A percentile compares a stretch with the other conserved stretches of the same genome.
phyloP scores from a whole-genome alignment of 768 basidiomycete species.

The Leccinellum albellum region DNA sequence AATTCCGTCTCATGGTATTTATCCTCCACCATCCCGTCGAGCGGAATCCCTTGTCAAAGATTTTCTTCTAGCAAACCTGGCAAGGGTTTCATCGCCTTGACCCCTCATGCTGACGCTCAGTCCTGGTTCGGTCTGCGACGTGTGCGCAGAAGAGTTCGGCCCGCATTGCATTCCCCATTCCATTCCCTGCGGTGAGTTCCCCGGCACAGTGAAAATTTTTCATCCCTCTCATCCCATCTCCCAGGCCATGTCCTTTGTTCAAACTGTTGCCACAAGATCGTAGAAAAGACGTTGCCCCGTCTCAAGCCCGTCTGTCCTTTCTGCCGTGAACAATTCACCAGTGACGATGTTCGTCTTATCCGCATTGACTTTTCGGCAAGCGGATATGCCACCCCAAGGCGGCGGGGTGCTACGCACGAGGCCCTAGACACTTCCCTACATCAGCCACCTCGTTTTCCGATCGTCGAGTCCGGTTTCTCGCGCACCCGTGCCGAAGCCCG shows the following conservation, averaged over 20 bases:
- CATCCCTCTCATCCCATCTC: not conserved
- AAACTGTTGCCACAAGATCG: constrained; percentile 72
- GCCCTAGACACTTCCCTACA: constrained; percentile 37
- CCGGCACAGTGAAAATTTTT: constrained; percentile 23
- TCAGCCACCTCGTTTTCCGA: constrained; percentile 45
- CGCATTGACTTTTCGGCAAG: constrained; percentile 72
- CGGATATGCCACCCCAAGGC: constrained; percentile 66
- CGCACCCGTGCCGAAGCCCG: constrained; percentile 55
- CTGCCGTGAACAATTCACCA: constrained; percentile 73
- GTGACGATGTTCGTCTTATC: constrained; percentile 67
- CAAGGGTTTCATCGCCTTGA: constrained; percentile 38
- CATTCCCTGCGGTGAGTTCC: constrained; percentile 67
- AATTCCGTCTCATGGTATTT: constrained; percentile 45
- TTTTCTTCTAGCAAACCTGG: constrained; percentile 38
- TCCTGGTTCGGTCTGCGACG: constrained; percentile 83
- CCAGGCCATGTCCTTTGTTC: constrained; percentile 79
- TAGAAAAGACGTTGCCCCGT: constrained; percentile 73
- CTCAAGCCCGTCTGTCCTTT: constrained; percentile 77
- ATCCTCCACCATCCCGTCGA: constrained; percentile 43
- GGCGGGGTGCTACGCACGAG: constrained; percentile 49
- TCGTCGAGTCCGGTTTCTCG: constrained; percentile 38
- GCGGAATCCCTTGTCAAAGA: constrained; percentile 42
- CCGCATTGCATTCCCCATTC: constrained; percentile 71
- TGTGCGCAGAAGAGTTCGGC: constrained; percentile 84
- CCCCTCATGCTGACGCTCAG: constrained; percentile 75